Base-by-base conservation (phyloP, 257 asterid genomes). In the Solanum arcanum region DNA sequence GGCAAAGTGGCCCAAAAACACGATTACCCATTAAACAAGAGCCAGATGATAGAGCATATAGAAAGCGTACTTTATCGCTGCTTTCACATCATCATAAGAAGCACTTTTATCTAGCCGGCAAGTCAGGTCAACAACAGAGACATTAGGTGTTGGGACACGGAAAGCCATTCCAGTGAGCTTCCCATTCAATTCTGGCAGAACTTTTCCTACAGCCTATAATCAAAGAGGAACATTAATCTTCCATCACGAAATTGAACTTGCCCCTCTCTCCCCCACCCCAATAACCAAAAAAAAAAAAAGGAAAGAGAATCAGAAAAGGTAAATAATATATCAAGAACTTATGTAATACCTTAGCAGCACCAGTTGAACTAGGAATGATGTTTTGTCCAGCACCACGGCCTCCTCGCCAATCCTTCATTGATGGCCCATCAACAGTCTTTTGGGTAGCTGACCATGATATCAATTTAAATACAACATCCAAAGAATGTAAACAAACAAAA, bases 321-420 rank as follows among this genome's bases (percentile, higher is more conserved):
- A 83, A 73, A 1, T n/a, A 69, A 49, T 23, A 7, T 23, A 42
- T 82, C 85, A 83, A 72, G 35, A 42, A 49, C 88, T 80, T 66
- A 49, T 27, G 59, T 13, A 81, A 77, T 90, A 95, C 99, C 99
- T 97, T 97, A 76, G 99, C 99, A 90, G 99, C 99, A 87, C 99
- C 99, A 90, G 99, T 97, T 66, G 99, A 97, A 89, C 99, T 97
- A 64, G 99, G 99, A 86, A 97, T 97, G 90, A 97, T 97, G 90
- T 97, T 97, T 90, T 97, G 99, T 33, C 93, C 96, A 76, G 99
- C 99, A 90, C 99, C 99, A 75, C 99, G 99, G 84, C 99, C 99
- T 86, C 99, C 99, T 21, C 99, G 87, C 99, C 99, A 97, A 88
- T 97, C 99, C 92, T 97, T 97, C 99, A 88, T 95, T 42, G 99